These are phyloP conservation scores for Rhodotorula sp. DNA, from an alignment of 1,284 basidiomycete genomes.

Conservation along the genomic window DNA sequence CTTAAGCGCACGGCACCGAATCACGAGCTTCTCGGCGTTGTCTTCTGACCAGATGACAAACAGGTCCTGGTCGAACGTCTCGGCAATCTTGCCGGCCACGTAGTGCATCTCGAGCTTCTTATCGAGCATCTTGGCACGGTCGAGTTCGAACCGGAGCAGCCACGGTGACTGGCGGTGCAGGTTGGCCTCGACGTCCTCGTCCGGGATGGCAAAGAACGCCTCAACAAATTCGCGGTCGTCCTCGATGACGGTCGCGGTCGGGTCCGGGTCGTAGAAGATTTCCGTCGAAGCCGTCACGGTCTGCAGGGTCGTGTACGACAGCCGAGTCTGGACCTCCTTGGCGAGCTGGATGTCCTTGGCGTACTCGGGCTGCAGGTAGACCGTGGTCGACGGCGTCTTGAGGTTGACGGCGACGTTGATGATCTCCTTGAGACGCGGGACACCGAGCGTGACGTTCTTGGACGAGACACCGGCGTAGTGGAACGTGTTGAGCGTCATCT, in stretches of 20 bases:
- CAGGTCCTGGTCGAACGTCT: conserved; percentile 92
- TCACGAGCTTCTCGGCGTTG: conserved; percentile 94
- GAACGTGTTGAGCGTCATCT: conserved; percentile 97
- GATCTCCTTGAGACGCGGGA: conserved; percentile 95
- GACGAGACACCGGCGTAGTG: conserved; percentile 98
- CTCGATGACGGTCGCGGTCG: conserved; percentile 87
- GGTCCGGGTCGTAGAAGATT: conserved; percentile 97
- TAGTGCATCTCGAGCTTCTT: conserved; percentile 93
- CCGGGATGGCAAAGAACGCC: conserved; percentile 98
- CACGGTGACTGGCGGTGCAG: conserved; percentile 92
- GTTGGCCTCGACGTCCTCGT: conserved; percentile 90
- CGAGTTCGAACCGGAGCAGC: conserved; percentile 93
- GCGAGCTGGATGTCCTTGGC: conserved; percentile 64
- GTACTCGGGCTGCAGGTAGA: conserved; percentile 77
- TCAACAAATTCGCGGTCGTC: conserved; percentile 96
- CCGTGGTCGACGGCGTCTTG: conserved; percentile 92
- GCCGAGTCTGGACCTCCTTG: conserved; percentile 85
- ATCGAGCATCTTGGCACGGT: conserved; percentile 97
- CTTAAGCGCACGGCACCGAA: conserved; percentile 82
- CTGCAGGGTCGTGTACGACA: conserved; percentile 89
- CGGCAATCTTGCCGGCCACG: conserved; percentile 88
- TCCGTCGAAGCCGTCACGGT: conserved; percentile 95
- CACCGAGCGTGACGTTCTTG: conserved; percentile 97
- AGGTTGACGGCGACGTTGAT: conserved; percentile 99
- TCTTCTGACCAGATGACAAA: conserved; percentile 99